Conservation (phyloP, 2,329 filamentous ascomycete genomes). For the Hymenoscyphus fructigenus region DNA sequence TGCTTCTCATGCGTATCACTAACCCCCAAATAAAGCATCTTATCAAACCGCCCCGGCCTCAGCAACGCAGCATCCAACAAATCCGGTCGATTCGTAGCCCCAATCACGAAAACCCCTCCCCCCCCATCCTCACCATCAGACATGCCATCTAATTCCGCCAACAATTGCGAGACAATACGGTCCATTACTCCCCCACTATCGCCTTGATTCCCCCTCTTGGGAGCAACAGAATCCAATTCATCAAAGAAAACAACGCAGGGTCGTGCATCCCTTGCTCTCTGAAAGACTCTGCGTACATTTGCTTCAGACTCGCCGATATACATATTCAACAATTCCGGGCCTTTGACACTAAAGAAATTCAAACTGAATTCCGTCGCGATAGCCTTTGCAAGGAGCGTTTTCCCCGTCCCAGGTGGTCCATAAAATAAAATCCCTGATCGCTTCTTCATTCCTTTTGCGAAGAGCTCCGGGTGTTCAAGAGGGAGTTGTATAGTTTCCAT, state of each 20-base stretch:
- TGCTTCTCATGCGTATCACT: constrained; percentile 98
- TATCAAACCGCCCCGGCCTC: constrained; percentile 90
- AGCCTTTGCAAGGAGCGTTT: constrained; percentile 88
- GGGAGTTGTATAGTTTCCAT: constrained; percentile 95
- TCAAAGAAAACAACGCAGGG: constrained; percentile 94
- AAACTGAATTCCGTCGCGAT: constrained; percentile 92
- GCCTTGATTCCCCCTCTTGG: constrained; percentile 94
- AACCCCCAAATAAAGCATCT: constrained; percentile 96
- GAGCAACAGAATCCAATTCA: constrained; percentile 88
- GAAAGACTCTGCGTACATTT: constrained; percentile 86
- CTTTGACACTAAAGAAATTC: constrained; percentile 94
- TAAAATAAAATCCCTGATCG: constrained; percentile 91
- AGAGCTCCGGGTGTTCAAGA: constrained; percentile 85
- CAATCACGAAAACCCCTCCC: constrained; percentile 93
- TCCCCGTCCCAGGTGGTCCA: constrained; percentile 86
- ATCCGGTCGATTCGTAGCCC: constrained; percentile 93
- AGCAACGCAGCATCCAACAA: constrained; percentile 86
- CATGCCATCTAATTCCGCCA: constrained; percentile 97
- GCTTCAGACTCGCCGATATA: constrained; percentile 94
- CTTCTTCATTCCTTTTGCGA: constrained; percentile 98
- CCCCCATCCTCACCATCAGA: constrained; percentile 80
- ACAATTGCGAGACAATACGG: constrained; percentile 88
- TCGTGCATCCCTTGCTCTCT: constrained; percentile 78
- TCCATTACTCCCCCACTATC: constrained; percentile 99
- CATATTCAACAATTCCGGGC: constrained; percentile 90